These are phyloP conservation scores for Diaporthe sp. DNA, from an alignment of 2,329 filamentous ascomycete genomes.

Conservation along the genomic window DNA sequence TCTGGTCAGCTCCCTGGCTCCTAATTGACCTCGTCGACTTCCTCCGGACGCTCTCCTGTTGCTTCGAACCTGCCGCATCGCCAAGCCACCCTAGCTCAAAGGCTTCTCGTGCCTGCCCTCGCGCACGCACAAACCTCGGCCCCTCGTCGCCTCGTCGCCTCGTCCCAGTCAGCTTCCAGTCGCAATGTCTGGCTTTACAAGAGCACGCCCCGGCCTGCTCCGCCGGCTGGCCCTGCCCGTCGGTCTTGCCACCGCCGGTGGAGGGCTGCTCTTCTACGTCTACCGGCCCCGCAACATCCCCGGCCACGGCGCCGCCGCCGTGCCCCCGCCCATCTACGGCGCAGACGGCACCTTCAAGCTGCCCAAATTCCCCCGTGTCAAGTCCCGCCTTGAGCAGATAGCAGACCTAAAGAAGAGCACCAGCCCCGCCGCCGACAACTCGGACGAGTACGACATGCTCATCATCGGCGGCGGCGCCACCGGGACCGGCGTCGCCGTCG, in stretches of 20 bases:
- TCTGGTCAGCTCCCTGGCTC: not conserved
- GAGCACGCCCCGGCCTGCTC: conserved; percentile 49
- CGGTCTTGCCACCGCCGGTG: conserved; percentile 57
- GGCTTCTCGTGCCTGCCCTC: not conserved
- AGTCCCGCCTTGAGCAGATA: conserved; percentile 75
- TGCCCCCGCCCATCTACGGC: conserved; percentile 79
- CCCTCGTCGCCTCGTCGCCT: too few species aligned
- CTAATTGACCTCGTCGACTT: conserved; percentile 1
- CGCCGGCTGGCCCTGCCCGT: conserved; percentile 61
- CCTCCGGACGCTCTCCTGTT: not conserved
- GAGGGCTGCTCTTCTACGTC: conserved; percentile 62
- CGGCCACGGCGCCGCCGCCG: conserved; percentile 76
- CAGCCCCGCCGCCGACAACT: conserved; percentile 48
- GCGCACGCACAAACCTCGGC: not conserved
- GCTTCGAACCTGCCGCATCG: conserved; percentile 15
- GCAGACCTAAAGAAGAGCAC: conserved; percentile 68
- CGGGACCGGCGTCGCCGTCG: conserved; percentile 83
- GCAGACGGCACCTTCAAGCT: conserved; percentile 77
- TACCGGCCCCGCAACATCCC: conserved; percentile 82
- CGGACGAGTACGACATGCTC: conserved; percentile 80
- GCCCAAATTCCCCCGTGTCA: conserved; percentile 75
- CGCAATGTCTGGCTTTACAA: conserved; percentile 44
- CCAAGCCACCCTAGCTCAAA: conserved; percentile 5
- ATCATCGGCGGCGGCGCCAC: conserved; percentile 86
- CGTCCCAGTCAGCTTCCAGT: not conserved